phyloP scores from a whole-genome alignment of 2,329 filamentous ascomycete species.

The Tolypocladium paradoxum region DNA sequence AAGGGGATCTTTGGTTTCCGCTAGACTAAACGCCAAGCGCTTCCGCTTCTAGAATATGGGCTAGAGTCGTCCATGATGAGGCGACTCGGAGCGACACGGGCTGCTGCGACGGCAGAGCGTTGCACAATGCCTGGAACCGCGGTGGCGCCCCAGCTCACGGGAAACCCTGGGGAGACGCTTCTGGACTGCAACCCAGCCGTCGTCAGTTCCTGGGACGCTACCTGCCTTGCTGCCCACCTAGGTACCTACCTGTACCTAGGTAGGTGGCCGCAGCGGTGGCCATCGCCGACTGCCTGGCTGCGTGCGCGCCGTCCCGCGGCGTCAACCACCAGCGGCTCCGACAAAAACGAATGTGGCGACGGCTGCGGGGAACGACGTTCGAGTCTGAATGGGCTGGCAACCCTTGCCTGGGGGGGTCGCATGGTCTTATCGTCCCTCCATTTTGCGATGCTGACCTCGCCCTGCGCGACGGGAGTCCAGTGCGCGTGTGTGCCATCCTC shows the following conservation, averaged over 20 bases:
- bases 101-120: not conserved
- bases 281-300: not conserved
- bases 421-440: not conserved
- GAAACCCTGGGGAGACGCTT: not conserved
- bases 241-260: no score
- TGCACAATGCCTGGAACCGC: not conserved
- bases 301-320: not conserved
- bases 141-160: not conserved
- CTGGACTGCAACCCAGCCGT: not conserved
- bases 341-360: not conserved
- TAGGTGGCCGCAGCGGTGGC: not conserved
- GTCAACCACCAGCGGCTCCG: not conserved
- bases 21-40: not conserved
- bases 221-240: no score
- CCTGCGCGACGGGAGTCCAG: not conserved
- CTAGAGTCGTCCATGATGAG: not conserved
- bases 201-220: not conserved
- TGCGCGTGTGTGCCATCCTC: not conserved
- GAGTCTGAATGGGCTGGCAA: not conserved
- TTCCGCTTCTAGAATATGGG: not conserved
- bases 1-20: no score
- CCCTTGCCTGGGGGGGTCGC: not conserved
- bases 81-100: not conserved
- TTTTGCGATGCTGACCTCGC: not conserved
- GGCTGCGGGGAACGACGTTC: not conserved